phyloP scores from a whole-genome alignment of 208 protist species.

The Angomonas desouzai region DNA sequence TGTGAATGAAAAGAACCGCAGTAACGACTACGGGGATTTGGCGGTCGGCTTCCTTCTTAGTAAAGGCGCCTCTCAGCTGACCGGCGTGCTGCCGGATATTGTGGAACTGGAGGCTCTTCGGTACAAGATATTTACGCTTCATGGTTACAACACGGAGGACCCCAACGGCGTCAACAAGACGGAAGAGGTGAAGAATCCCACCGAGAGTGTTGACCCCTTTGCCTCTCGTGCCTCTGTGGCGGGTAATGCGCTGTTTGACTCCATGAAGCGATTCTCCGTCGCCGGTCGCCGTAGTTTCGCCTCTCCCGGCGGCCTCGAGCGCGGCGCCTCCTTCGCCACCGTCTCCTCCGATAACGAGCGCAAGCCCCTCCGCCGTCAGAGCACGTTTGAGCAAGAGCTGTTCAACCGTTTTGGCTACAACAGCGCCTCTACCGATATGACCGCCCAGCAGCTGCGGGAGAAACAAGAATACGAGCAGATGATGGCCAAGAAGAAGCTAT shows the following conservation, averaged over 20 bases:
- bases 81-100: constrained; percentile 53
- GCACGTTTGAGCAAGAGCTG: constrained; percentile 27
- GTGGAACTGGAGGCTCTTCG: constrained; percentile 74
- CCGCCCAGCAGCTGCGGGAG: constrained; percentile 17
- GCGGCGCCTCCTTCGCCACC: not conserved
- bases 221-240: not conserved
- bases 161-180: constrained; percentile 25
- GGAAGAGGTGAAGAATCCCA: constrained; percentile 2
- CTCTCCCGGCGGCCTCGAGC: not conserved
- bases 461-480: constrained; percentile 5
- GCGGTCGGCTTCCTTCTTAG: constrained; percentile 72
- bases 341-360: constrained; percentile 8
- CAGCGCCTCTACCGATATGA: constrained; percentile 14
- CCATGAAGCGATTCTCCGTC: not conserved
- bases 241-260: not conserved
- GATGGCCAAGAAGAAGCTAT: constrained; percentile 17
- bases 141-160: constrained; percentile 44
- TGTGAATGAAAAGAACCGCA: constrained; percentile 18
- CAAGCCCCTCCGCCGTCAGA: constrained; percentile 11
- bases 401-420: constrained; percentile 10
- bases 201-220: not conserved
- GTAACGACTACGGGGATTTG: constrained; percentile 71
- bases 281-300: not conserved
- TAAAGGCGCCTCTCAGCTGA: constrained; percentile 40
- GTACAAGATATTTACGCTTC: constrained; percentile 72